Conservation (phyloP, 768 basidiomycete species). For the Boletus sp. region DNA sequence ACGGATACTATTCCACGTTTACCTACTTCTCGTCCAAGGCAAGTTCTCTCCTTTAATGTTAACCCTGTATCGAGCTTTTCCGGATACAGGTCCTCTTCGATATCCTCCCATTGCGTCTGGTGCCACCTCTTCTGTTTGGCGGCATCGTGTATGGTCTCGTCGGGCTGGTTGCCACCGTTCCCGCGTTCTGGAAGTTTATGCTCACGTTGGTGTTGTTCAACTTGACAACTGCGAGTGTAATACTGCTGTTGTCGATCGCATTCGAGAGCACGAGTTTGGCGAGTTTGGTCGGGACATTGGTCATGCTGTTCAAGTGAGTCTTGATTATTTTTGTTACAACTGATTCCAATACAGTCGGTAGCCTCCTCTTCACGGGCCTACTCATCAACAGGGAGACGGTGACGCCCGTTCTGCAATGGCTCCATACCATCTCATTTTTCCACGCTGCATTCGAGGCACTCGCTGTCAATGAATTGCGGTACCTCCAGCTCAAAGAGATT, state of each 20-base stretch:
- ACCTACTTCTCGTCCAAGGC: slow-evolving; percentile 97
- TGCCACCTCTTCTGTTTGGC: slow-evolving; percentile 93
- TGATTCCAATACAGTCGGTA: slow-evolving; percentile 30
- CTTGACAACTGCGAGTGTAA: slow-evolving; percentile 88
- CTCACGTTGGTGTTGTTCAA: slow-evolving; percentile 96
- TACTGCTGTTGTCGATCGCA: slow-evolving; percentile 85
- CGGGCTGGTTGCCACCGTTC: slow-evolving; percentile 87
- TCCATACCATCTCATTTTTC: slow-evolving; percentile 94
- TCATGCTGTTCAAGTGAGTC: slow-evolving; percentile 98
- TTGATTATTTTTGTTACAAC: not conserved
- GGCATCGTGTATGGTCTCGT: slow-evolving; percentile 94
- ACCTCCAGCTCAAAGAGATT: slow-evolving; percentile 87
- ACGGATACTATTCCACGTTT: slow-evolving; percentile 96
- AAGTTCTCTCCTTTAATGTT: not conserved
- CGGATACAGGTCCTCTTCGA: slow-evolving; percentile 80
- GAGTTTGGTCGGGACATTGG: slow-evolving; percentile 87
- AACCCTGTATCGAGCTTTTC: not conserved
- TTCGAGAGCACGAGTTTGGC: slow-evolving; percentile 86
- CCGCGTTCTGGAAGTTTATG: slow-evolving; percentile 97
- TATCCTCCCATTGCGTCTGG: slow-evolving; percentile 88
- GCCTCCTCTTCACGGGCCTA: slow-evolving; percentile 91
- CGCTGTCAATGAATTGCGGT: slow-evolving; percentile 95
- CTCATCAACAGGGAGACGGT: slow-evolving; percentile 92
- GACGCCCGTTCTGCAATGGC: slow-evolving; percentile 67
- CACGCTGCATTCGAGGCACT: slow-evolving; percentile 98